Evolutionary conservation across 1,139 yeast genomes (phyloP).

Genomic region (Diutina mesorugosa): DNA sequence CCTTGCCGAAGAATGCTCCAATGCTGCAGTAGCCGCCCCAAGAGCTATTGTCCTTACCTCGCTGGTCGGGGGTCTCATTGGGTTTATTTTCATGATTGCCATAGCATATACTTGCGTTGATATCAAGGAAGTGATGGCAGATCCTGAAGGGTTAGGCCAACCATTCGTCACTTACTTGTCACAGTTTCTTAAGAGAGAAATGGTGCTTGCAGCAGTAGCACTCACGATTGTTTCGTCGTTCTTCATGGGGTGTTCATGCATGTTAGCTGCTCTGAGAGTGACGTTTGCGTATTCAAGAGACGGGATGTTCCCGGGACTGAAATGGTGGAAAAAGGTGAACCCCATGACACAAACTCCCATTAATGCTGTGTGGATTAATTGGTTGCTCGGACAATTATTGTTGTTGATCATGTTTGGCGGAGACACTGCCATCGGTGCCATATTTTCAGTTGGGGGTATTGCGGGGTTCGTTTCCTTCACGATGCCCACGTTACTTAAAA

Average conservation of each 20-base stretch:
- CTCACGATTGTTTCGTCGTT: conserved; percentile 48
- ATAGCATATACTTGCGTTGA: conserved; percentile 54
- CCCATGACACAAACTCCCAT: conserved; percentile 51
- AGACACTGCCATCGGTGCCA: conserved; percentile 53
- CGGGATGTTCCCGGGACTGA: conserved; percentile 52
- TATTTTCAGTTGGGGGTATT: conserved; percentile 68
- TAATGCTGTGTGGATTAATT: conserved; percentile 57
- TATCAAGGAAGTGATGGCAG: conserved; percentile 35
- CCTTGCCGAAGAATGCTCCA: conserved; percentile 57
- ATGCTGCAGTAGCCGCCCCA: conserved; percentile 55
- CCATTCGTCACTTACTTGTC: conserved; percentile 49
- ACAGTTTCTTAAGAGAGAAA: conserved; percentile 33
- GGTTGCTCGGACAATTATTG: conserved; percentile 41
- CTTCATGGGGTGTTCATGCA: conserved; percentile 60
- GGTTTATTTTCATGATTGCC: conserved; percentile 51
- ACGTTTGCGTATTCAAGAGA: conserved; percentile 62
- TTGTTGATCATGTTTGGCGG: conserved; percentile 56
- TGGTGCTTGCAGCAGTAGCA: conserved; percentile 43
- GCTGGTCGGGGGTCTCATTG: conserved; percentile 47
- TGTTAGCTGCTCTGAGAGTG: conserved; percentile 60
- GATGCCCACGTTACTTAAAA: conserved; percentile 52
- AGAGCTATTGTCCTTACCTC: conserved; percentile 55
- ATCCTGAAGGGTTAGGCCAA: conserved; percentile 39
- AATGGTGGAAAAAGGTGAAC: conserved; percentile 41
- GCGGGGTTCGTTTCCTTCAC: conserved; percentile 60